These are phyloP conservation scores for Aspergillus brunneoviolaceus DNA, from an alignment of 2,329 filamentous ascomycete genomes.

Conservation along the genomic window DNA sequence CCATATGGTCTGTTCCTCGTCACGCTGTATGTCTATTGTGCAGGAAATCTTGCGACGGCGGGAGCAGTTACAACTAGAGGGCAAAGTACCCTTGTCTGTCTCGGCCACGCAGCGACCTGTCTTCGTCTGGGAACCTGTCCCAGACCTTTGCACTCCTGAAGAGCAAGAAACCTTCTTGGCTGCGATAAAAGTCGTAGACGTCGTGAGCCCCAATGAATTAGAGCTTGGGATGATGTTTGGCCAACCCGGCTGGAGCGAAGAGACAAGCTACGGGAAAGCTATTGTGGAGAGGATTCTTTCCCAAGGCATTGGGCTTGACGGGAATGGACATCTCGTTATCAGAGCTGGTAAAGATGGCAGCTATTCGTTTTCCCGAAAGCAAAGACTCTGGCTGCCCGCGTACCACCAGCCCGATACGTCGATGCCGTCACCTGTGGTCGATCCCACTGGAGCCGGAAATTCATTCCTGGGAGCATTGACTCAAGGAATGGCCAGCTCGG, in stretches of 20 bases:
- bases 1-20: conserved; percentile 81
- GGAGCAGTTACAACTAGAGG: conserved; percentile 30
- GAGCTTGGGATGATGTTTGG: conserved; percentile 88
- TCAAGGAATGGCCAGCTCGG: conserved; percentile 53
- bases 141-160: conserved; percentile 76
- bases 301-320: conserved; percentile 38
- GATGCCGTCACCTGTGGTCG: conserved; percentile 60
- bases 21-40: conserved; percentile 74
- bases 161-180: conserved; percentile 55
- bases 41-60: conserved; percentile 63
- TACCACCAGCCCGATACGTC: conserved; percentile 56
- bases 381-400: conserved; percentile 70
- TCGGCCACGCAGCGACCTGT: conserved; percentile 58
- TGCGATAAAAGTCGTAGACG: conserved; percentile 56
- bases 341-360: conserved; percentile 63
- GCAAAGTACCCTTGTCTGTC: conserved; percentile 26
- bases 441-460: conserved; percentile 93
- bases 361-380: conserved; percentile 47
- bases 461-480: conserved; percentile 71
- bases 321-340: conserved; percentile 46
- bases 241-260: conserved; percentile 37
- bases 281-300: conserved; percentile 38
- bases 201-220: conserved; percentile 77
- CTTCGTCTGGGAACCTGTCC: conserved; percentile 94
- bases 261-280: conserved; percentile 26